phyloP scores from a whole-genome alignment of 371 early-diverging fungal species.

The Syncephalastrum racemosum region DNA sequence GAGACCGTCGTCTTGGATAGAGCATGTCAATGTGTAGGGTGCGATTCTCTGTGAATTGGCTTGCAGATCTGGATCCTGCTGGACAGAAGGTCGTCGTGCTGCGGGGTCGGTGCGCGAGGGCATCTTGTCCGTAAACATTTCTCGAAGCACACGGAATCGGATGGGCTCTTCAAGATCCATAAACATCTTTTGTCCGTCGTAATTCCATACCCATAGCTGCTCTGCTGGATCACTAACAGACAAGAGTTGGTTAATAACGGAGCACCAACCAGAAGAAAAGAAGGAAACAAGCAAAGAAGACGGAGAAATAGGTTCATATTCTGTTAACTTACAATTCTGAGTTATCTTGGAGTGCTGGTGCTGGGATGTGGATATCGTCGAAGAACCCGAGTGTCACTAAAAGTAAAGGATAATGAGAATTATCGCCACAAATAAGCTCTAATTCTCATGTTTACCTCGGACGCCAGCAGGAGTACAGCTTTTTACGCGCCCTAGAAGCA shows the following conservation, averaged over 20 bases:
- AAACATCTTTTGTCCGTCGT: conserved; percentile 78
- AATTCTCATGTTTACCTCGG: conserved; percentile 42
- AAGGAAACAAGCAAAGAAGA: too few relatives aligned
- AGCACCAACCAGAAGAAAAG: too few relatives aligned
- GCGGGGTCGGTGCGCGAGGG: conserved; percentile 51
- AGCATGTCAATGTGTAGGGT: conserved; percentile 64
- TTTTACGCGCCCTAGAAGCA: conserved; percentile 78
- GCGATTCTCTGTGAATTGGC: conserved; percentile 62
- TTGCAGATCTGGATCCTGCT: conserved; percentile 45
- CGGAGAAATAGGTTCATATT: too few relatives aligned
- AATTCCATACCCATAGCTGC: conserved; percentile 89
- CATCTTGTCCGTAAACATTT: conserved; percentile 78
- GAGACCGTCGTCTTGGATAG: conserved; percentile 71
- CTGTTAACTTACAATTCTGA: conserved; percentile 57
- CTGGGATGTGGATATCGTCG: conserved; percentile 87
- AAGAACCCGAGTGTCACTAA: conserved; percentile 87
- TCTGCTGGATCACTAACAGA: conserved; percentile 61
- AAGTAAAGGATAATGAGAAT: too few relatives aligned
- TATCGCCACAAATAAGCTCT: neutral
- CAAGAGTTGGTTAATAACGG: neutral
- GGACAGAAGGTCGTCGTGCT: conserved; percentile 40
- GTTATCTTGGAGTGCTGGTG: conserved; percentile 58
- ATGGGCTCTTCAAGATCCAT: conserved; percentile 84
- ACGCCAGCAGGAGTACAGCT: conserved; percentile 72
- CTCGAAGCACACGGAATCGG: conserved; percentile 75